Base-by-base conservation (phyloP, 345 rosid species). In the Conringia planisiliqua region DNA sequence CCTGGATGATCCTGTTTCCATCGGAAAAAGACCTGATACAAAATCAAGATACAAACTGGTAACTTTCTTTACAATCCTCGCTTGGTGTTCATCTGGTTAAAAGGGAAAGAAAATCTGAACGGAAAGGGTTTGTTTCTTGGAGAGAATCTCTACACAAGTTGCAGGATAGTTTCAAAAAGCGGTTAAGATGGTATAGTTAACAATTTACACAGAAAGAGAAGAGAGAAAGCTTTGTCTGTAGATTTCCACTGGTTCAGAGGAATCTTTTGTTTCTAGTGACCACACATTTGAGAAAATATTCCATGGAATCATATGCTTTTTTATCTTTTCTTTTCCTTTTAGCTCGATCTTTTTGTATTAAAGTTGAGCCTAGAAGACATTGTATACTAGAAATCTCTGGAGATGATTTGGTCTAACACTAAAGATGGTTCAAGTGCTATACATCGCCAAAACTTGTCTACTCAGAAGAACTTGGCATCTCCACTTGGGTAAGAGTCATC, bases 1-100 rank as follows among this genome's bases (percentile, higher is more conserved):
- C 80, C 83, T 50, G 18, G 44, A 51, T 48, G 36, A 68, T 50
- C 40, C 78, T 3, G 72, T 44, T 63, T 68, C 83, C 77, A 59
- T 60, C 7, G 7, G 12, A 36, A 6, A 27, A 47, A 50, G 7
- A 55, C 7, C 36, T 6, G 24, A 38, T 32, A 57, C 13, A 46
- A 59, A 56, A n/a, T 36, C 4, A 30, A 14, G n/a, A 57, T 9
- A 18, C 46, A 9, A 39, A 69, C 43, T 51, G 18, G 27, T 59
- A 39, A 67, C 50, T 75, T 44, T 51, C 71, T 66, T 46, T 13
- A 58, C 69, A 54, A 76, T 22, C 38, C 39, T 56, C 13, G 12
- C 62, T 50, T 62, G 62, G 52, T 48, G 51, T 72, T 72, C 17
- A 57, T 62, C 35, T 62, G 30, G 22, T 50, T 62, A 55, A 8